Conservation (phyloP, 352 stramenopile species). For the Phytophthora chlamydospora region DNA sequence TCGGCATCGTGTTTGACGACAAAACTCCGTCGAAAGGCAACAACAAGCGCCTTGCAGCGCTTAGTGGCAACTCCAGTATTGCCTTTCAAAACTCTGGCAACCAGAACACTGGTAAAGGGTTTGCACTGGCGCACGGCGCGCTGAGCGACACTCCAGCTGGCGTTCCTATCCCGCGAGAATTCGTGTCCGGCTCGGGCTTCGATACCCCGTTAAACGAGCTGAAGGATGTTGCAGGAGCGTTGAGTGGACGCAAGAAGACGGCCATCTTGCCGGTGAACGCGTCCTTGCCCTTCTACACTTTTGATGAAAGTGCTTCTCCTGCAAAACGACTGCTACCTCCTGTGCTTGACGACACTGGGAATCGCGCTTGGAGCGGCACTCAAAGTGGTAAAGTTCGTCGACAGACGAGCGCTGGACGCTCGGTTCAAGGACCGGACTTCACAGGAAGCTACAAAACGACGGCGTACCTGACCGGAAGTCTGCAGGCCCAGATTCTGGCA, state of each 20-base stretch:
- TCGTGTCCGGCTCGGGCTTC: constrained; percentile 24
- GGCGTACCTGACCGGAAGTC: constrained; percentile 22
- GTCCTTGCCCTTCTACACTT: constrained; percentile 30
- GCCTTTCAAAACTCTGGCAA: background rate
- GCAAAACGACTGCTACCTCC: constrained; percentile 28
- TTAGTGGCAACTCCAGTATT: constrained; percentile 6
- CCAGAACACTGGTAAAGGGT: background rate
- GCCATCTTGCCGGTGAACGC: constrained; percentile 5
- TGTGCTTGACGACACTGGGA: constrained; percentile 10
- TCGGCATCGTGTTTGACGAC: constrained; percentile 19
- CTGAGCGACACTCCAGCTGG: background rate
- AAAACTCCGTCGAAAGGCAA: background rate
- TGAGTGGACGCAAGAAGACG: background rate
- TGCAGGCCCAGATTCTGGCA: constrained; percentile 20
- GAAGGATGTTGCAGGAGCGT: background rate
- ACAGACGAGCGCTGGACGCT: constrained; percentile 6
- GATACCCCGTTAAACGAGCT: background rate
- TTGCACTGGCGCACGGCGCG: too few relatives aligned
- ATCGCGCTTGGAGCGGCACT: constrained; percentile 4
- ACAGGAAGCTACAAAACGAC: constrained; percentile 31
- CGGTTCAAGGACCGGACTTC: constrained; percentile 11
- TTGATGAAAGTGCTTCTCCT: constrained; percentile 28
- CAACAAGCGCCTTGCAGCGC: constrained; percentile 13
- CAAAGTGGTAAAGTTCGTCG: constrained; percentile 5
- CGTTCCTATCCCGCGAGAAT: constrained; percentile 6